Conservation (phyloP, 371 early-diverging fungal species). For the Apophysomyces elegans region DNA sequence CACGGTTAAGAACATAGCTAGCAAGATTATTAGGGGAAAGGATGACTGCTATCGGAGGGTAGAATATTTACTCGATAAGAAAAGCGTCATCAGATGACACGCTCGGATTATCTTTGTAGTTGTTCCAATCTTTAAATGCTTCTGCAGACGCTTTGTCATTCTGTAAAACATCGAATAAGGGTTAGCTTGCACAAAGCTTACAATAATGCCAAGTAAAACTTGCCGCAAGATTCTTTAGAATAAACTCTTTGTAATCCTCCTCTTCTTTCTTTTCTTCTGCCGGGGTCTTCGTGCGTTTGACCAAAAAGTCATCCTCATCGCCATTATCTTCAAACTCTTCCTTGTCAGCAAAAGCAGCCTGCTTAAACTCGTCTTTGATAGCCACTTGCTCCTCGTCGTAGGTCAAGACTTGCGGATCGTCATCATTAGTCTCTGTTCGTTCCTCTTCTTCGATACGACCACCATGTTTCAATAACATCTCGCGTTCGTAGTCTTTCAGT, state of each 20-base stretch:
- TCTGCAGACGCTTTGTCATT: conserved; percentile 52
- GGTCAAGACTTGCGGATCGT: conserved; percentile 44
- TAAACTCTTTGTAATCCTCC: conserved; percentile 80
- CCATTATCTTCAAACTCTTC: conserved; percentile 64
- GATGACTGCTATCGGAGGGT: not conserved
- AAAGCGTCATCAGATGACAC: conserved; percentile 79
- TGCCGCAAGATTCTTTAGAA: conserved; percentile 78
- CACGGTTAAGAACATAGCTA: conserved; percentile 87
- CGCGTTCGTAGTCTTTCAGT: conserved; percentile 80
- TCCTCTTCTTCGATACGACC: conserved; percentile 68
- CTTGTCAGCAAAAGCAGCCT: conserved; percentile 42
- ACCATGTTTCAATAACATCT: conserved; percentile 72
- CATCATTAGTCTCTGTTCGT: conserved; percentile 31
- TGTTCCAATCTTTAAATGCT: conserved; percentile 67
- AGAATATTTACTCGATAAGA: conserved; percentile 74
- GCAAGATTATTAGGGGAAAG: conserved; percentile 9
- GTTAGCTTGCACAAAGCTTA: no score
- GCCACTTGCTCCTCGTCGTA: conserved; percentile 85
- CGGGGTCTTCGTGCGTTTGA: conserved; percentile 69
- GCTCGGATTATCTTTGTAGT: conserved; percentile 58
- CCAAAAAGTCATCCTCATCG: conserved; percentile 72
- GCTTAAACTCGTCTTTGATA: conserved; percentile 76
- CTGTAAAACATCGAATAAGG: conserved; percentile 12
- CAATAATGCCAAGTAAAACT: conserved; percentile 4
- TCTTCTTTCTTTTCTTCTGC: conserved; percentile 79